Conservation (phyloP, 257 asterid genomes). For the Ajuga chamaepitys region DNA sequence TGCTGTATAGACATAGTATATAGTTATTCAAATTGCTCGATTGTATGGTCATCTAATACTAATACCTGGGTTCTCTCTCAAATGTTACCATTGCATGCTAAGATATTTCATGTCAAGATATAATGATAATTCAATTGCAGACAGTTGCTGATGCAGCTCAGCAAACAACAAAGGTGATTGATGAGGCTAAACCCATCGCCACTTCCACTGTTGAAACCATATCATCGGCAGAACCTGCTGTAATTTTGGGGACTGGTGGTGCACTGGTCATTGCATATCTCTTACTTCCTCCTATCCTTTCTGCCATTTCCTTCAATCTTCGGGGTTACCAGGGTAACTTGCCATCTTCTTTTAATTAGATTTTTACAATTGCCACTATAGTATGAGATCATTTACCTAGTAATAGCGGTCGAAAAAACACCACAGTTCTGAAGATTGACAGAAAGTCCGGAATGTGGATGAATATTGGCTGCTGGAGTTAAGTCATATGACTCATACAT, state of each 20-base stretch:
- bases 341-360: background rate
- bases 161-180: conserved; percentile 73
- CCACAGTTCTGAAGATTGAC: background rate
- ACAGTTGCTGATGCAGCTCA: conserved; percentile 82
- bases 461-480: background rate
- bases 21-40: background rate
- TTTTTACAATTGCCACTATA: background rate
- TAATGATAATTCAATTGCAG: conserved; percentile 34
- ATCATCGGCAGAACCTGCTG: conserved; percentile 67
- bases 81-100: background rate
- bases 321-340: conserved; percentile 78
- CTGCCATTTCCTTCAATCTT: conserved; percentile 63
- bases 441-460: background rate
- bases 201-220: conserved; percentile 70
- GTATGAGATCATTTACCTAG: background rate
- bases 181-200: conserved; percentile 76
- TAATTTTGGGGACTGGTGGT: conserved; percentile 66
- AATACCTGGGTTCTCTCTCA: background rate
- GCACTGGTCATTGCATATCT: conserved; percentile 58
- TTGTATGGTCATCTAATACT: background rate
- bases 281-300: conserved; percentile 74
- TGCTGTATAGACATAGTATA: background rate
- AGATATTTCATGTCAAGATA: background rate
- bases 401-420: background rate
- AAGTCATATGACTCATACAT: background rate